Base-by-base conservation (phyloP, 768 basidiomycete genomes). In the Collybia nuda region DNA sequence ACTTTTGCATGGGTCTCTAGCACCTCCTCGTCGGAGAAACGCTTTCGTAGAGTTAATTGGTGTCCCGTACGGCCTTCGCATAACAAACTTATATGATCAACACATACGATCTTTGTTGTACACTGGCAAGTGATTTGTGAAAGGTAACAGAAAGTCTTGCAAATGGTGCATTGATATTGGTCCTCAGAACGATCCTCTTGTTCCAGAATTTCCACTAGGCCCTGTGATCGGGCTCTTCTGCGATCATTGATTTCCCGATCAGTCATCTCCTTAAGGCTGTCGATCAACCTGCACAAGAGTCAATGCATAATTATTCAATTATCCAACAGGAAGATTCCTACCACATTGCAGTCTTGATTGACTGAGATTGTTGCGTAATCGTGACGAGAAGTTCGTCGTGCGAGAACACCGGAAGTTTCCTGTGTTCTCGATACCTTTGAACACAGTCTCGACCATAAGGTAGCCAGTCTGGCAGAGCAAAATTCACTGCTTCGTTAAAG, bases 401-500 rank as follows among this genome's bases (percentile, higher is more conserved):
- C 26, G 94, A 98, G 70, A 99, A 99, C 3, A 99, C 97, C 4
- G 97, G 97, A 36, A 90, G 76, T 66, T 98, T 98, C 67, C 84
- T 73, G 67, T 97, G 88, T 55, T 91, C 85, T 59, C 91, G 85
- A 67, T 99, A 98, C 38, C 91, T 82, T 62, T 86, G 79, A 11
- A 95, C 93, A 62, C 93, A 97, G 50, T 90, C 90, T 36, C 89
- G 80, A 29, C 91, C 97, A 55, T 81, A 84, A 6, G 87, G 75
- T 40, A 98, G 73, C 97, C 97, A 99, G 65, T 98, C 93, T 21
- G 94, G 92, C 22, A 97, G 75, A 9, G 97, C 96, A 62, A 98
- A 98, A 67, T 99, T 98, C 62, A 98, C 96, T 3, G 96, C 97
- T 73, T 98, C 97, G 66, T 98, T 98, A 75, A 98, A 95, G 71